Evolutionary conservation across 2,329 filamentous ascomycete species (phyloP), one percentile per base, ranked within the genome.

Genomic region (Stemphylium lycopersici): DNA sequence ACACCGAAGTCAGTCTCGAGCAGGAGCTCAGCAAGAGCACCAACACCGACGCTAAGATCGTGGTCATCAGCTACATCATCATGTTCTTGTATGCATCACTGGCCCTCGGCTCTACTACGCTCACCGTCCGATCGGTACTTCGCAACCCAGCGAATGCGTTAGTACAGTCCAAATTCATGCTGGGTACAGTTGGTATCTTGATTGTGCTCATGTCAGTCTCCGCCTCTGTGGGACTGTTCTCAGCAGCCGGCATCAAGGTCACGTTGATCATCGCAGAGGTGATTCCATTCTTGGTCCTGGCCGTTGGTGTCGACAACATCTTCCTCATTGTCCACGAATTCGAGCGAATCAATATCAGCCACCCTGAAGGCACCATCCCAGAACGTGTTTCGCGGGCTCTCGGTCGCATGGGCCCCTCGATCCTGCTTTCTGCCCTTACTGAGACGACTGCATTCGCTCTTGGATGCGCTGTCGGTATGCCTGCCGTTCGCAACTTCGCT

Each of bases 281-380:
- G 57, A 99, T 99, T 61, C 95, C 95, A 0, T 99, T 99, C 76
- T 88, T 99, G 61, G 93, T 99, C 8, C 80, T 99, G 16, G 95
- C 95, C 11, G 93, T 99, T 24, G 95, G 95, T 40, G 96, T 99
- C 2, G 95, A 99, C 82, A 99, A 99, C 71, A 98, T 99, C 67
- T 99, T 99, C 78, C 80, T 99, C 51, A 96, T 99, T 55, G 95
- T 99, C 0, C 95, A 99, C 76, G 95, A 99, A 76, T 96, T 99
- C 55, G 95, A 99, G 72, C 85, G 95, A 26, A 90, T 97, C 71
- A 99, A 99, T 68, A 79, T 92, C 64, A 96, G 89, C 73, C 90
- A 96, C 68, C 91, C 93, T 0, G 93, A 98, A 68, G 89, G 93
- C 59, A 84, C 89, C 73, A 88, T 99, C 2, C 90, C 96, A 63